Evolutionary conservation across 78 protist species (phyloP), one percentile per base, ranked within the genome.

Genomic region (Polysphondylium violaceum): DNA sequence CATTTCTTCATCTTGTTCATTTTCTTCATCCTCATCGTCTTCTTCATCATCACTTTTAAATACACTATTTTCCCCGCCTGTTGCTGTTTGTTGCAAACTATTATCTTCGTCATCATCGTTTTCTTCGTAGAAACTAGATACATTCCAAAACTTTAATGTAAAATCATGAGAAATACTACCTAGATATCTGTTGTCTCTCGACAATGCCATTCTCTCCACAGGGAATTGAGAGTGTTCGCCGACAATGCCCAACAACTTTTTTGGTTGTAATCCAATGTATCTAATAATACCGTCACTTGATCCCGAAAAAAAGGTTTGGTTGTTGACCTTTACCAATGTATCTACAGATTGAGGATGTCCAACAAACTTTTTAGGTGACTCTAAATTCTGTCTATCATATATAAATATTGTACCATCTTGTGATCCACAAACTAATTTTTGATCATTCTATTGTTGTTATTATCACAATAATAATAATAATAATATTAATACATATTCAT

Each of bases 251-350:
- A 81, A 58, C n/a, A 81, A 21, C 23, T 81, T 81, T 25, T 69
- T 81, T 67, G 90, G 90, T 58, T 71, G 33, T 2, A 69, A 35
- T 29, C 90, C 90, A 38, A 81, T 51, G 43, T 58, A 77, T 63
- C 88, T 68, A 77, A 81, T 81, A 12, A 81, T 81, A 69, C 90
- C 90, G 58, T 81, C 90, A 58, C 72, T 56, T 81, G 90, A 81
- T 21, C 90, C 90, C 14, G 90, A 69, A 27, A 81, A 74, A 43
- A 69, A 69, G 27, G 71, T 41, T 23, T 50, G 23, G 12, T 81
- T 36, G 33, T 56, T 53, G 31, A 81, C 75, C n/a, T 69, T 81
- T 27, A 81, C 76, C 9, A 81, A 31, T 27, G 90, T 43, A 81
- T 81, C 90, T 2, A 81, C 90, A 17, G 90, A 81, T 69, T 69